Base-by-base conservation (phyloP, 2,329 filamentous ascomycete species). In the Fusarium sp. region DNA sequence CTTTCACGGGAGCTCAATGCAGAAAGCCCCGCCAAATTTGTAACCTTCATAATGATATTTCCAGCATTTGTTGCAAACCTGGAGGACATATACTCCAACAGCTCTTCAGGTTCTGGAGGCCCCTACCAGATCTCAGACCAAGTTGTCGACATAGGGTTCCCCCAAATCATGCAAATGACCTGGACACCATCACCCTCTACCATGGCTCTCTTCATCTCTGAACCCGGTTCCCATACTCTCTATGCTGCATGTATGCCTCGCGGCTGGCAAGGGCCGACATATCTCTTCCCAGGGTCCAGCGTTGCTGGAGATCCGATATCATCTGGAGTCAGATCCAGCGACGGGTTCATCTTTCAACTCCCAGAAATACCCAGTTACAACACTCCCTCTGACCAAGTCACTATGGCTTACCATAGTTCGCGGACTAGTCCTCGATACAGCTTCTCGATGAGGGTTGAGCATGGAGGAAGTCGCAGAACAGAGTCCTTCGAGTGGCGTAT, bases 241-340 rank as follows among this genome's bases (percentile, higher is more conserved):
- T 75, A 75, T 22, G 50, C 73, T 45, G 50, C 38, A 3, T 51
- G 45, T 10, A 75, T 75, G 68, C 73, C 70, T 3, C 51, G 60
- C 0, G 73, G 70, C 9, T 59, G 51, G 31, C 55, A 45, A 24
- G 73, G 70, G 0, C 61, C 61, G 10, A 56, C 51, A 0, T 54
- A 61, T 7, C 57, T 75, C 5, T 68, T 74, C 24, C 57, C 63
- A 0, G 68, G 68, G 1, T 35, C 56, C 6, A 48, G 44, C 15
- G 36, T 71, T 20, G 36, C 41, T 13, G 58, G 59, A 6, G 30
- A 70, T 8, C 59, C 70, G 2, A 69, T 75, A 31, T 50, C 55
- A 0, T 69, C 66, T 6, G 57, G 55, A 15, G 39, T 38, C 1
- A 51, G 54, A n/a, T 63, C 55, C 2, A 59, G 38, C 1, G 45